Percentiles rank a stretch among this genome's conserved stretches.
phyloP scores from a whole-genome alignment of 352 stramenopile genomes.

The Phytopythium montanum region DNA sequence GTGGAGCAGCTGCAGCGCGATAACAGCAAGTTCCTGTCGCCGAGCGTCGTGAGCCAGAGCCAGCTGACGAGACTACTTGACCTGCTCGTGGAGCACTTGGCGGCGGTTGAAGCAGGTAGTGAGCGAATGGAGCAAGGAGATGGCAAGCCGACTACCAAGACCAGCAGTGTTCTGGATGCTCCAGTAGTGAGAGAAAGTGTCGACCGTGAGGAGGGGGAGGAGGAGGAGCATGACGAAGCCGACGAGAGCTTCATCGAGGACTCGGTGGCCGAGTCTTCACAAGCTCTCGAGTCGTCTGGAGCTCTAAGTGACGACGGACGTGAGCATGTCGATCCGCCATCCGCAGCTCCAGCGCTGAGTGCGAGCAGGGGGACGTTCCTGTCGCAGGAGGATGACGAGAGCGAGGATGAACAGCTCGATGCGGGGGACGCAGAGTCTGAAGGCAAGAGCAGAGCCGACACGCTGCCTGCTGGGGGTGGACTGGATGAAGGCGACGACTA shows the following conservation, averaged over 20 bases:
- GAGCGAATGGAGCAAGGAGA: neutral
- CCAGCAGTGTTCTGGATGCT: neutral
- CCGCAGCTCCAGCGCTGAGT: neutral
- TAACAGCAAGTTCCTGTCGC: slow-evolving; percentile 55
- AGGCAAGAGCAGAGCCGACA: slow-evolving; percentile 7
- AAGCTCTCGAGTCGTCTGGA: slow-evolving; percentile 21
- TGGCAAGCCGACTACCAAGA: neutral
- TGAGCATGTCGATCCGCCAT: neutral
- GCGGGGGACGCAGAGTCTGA: slow-evolving; percentile 5
- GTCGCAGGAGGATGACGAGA: slow-evolving; percentile 15
- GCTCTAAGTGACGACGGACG: neutral
- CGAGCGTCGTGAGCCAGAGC: slow-evolving; percentile 56
- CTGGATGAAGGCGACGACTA: neutral
- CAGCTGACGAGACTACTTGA: slow-evolving; percentile 65
- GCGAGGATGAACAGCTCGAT: slow-evolving; percentile 8
- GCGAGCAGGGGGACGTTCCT: slow-evolving; percentile 11
- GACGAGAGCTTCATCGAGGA: slow-evolving; percentile 32
- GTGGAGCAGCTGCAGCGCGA: slow-evolving; percentile 57
- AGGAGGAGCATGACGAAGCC: slow-evolving; percentile 21
- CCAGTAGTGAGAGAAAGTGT: slow-evolving; percentile 5
- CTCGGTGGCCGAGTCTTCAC: slow-evolving; percentile 31
- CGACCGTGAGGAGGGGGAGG: slow-evolving; percentile 9
- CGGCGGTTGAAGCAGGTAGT: slow-evolving; percentile 3
- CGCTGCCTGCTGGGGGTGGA: slow-evolving; percentile 6
- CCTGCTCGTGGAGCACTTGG: slow-evolving; percentile 52